Evolutionary conservation across 495 filamentous ascomycete genomes (phyloP).

Genomic region (Cetradonia linearis): DNA sequence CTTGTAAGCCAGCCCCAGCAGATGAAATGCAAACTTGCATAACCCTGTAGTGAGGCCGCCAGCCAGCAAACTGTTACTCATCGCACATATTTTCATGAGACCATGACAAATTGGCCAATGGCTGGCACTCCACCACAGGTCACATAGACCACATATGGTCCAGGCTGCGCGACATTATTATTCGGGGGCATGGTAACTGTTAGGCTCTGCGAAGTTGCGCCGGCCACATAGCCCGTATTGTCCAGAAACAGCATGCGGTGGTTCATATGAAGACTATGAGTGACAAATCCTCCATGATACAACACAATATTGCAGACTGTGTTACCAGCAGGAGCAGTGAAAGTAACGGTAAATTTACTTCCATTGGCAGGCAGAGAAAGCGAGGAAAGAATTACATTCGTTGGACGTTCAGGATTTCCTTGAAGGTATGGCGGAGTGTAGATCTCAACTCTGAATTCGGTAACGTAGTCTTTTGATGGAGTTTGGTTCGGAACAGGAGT

Average conservation of each 20-base stretch:
- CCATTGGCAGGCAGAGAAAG: constrained; percentile 36
- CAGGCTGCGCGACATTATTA: constrained; percentile 45
- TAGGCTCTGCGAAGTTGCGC: constrained; percentile 36
- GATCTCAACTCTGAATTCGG: constrained; percentile 51
- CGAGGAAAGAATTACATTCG: constrained; percentile 33
- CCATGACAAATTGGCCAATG: constrained; percentile 42
- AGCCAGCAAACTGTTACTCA: no score
- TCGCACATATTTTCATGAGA: constrained; percentile 6
- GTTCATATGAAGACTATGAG: constrained; percentile 53
- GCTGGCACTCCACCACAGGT: constrained; percentile 50
- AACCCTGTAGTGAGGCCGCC: no score
- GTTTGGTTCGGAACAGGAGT: constrained; percentile 25
- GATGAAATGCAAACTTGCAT: no score
- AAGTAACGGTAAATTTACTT: constrained; percentile 37
- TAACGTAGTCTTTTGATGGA: constrained; percentile 36
- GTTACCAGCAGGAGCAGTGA: constrained; percentile 34
- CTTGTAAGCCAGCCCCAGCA: not conserved
- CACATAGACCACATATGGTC: constrained; percentile 54
- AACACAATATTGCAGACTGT: constrained; percentile 39
- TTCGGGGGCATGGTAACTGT: constrained; percentile 46
- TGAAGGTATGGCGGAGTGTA: constrained; percentile 52
- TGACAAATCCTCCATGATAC: constrained; percentile 53
- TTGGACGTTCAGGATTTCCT: constrained; percentile 43
- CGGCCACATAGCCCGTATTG: constrained; percentile 36
- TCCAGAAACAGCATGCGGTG: constrained; percentile 51